Percentiles rank a stretch among this genome's conserved stretches.
phyloP scores from a whole-genome alignment of 2,329 filamentous ascomycete species.

The Fusarium verticillioides region DNA sequence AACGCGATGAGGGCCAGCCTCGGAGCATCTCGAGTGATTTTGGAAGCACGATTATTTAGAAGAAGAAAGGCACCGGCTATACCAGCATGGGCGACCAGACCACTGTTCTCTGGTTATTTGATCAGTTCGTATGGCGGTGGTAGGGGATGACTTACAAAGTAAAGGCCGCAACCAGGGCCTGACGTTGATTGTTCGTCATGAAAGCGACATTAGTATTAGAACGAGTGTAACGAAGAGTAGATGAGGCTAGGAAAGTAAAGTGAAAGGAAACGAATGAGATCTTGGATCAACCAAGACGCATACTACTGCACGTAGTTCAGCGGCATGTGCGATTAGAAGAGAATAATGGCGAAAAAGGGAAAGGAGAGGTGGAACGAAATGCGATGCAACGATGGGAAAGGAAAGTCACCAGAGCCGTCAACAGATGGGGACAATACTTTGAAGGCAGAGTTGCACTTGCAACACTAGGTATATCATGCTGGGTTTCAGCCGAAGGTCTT shows the following conservation, averaged over 20 bases:
- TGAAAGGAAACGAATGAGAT: constrained; percentile 12
- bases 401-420: constrained; percentile 14
- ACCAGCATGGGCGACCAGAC: constrained; percentile 64
- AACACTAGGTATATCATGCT: constrained; percentile 20
- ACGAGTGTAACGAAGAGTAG: constrained; percentile 47
- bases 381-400: constrained; percentile 22
- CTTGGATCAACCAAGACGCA: constrained; percentile 36
- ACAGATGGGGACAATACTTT: constrained; percentile 9
- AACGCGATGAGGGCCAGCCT: constrained; percentile 72
- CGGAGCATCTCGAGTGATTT: constrained; percentile 66
- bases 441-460: constrained; percentile 34
- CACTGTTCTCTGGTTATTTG: constrained; percentile 52
- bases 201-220: constrained; percentile 40
- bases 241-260: constrained; percentile 45
- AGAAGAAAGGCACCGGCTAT: constrained; percentile 59
- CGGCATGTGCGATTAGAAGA: constrained; percentile 26
- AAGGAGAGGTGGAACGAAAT: constrained; percentile 20
- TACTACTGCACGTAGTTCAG: constrained; percentile 27
- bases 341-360: constrained; percentile 30
- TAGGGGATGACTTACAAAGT: constrained; percentile 57
- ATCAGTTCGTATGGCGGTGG: constrained; percentile 1
- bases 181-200: constrained; percentile 60
- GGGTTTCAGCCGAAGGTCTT: constrained; percentile 38
- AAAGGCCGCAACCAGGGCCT: constrained; percentile 65
- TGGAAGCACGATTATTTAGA: constrained; percentile 59